phyloP scores from a whole-genome alignment of 2,329 filamentous ascomycete genomes.

The Colletotrichum limetticola region DNA sequence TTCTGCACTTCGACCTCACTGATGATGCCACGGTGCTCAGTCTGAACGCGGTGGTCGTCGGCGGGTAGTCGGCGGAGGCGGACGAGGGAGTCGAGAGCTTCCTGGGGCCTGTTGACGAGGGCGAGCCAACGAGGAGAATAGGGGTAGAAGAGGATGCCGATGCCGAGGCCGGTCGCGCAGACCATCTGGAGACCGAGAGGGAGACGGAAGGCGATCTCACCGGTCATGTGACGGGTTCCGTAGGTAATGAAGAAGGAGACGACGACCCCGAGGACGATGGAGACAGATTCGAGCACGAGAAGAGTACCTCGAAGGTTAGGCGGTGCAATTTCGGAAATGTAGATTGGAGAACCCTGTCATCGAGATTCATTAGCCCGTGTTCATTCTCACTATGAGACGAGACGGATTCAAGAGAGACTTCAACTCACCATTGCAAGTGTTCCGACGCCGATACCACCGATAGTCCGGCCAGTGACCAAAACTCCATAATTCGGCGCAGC shows the following conservation, averaged over 20 bases:
- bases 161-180: slow-evolving; percentile 49
- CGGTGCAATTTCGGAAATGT: slow-evolving; percentile 48
- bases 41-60: slow-evolving; percentile 54
- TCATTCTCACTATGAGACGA: too few relatives aligned
- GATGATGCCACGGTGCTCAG: slow-evolving; percentile 61
- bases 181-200: slow-evolving; percentile 60
- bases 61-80: slow-evolving; percentile 54
- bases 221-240: slow-evolving; percentile 55
- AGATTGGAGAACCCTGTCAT: slow-evolving; percentile 40
- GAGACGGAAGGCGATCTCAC: slow-evolving; percentile 55
- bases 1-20: slow-evolving; percentile 59
- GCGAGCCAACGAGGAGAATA: slow-evolving; percentile 58
- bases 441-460: slow-evolving; percentile 45
- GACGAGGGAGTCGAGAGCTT: slow-evolving; percentile 49
- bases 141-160: slow-evolving; percentile 57
- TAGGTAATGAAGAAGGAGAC: slow-evolving; percentile 67
- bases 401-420: background rate
- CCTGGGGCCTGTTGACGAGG: slow-evolving; percentile 48
- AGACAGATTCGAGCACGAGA: slow-evolving; percentile 62
- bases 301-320: slow-evolving; percentile 52
- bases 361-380: background rate
- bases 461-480: slow-evolving; percentile 42
- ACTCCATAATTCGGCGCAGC: slow-evolving; percentile 40
- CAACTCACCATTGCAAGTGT: slow-evolving; percentile 41
- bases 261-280: slow-evolving; percentile 62